Percentiles rank a stretch among this genome's conserved stretches.
phyloP scores from a whole-genome alignment of 495 filamentous ascomycete species.

The Achaetomiella virescens region DNA sequence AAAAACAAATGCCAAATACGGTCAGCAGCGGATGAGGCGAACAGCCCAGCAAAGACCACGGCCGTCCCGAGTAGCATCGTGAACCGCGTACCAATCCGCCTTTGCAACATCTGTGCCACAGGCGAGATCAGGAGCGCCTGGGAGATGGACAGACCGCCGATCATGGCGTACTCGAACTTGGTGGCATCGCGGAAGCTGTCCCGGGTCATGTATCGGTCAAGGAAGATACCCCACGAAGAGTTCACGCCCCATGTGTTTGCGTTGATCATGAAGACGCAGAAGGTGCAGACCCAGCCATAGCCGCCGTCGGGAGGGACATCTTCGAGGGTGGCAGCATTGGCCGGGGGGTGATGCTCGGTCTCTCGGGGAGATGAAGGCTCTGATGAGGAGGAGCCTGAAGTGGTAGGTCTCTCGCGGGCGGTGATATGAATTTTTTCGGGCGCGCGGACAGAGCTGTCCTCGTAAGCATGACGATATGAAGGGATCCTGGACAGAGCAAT shows the following conservation, averaged over 20 bases:
- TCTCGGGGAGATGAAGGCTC: neutral
- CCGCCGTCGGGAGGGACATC: constrained; percentile 48
- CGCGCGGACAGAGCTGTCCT: neutral
- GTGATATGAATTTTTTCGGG: neutral
- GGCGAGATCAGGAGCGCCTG: constrained; percentile 55
- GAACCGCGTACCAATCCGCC: constrained; percentile 43
- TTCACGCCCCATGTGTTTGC: constrained; percentile 54
- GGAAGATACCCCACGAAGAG: constrained; percentile 50
- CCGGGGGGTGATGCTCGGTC: neutral
- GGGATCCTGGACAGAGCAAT: neutral
- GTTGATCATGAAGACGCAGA: constrained; percentile 43
- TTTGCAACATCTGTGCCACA: constrained; percentile 48
- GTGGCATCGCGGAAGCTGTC: constrained; percentile 53
- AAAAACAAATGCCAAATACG: constrained; percentile 64
- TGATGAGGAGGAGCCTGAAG: neutral
- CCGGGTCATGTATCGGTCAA: constrained; percentile 54
- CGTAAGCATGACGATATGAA: neutral
- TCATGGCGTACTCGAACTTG: constrained; percentile 56
- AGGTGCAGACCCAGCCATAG: constrained; percentile 55
- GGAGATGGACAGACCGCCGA: constrained; percentile 61
- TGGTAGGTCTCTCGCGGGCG: neutral
- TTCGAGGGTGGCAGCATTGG: constrained; percentile 5
- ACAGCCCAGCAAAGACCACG: constrained; percentile 47
- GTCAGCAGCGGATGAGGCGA: constrained; percentile 52
- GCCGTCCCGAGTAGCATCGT: constrained; percentile 51